Conservation (phyloP, 805 yeast genomes). For the Yamadazyma kitorensis region DNA sequence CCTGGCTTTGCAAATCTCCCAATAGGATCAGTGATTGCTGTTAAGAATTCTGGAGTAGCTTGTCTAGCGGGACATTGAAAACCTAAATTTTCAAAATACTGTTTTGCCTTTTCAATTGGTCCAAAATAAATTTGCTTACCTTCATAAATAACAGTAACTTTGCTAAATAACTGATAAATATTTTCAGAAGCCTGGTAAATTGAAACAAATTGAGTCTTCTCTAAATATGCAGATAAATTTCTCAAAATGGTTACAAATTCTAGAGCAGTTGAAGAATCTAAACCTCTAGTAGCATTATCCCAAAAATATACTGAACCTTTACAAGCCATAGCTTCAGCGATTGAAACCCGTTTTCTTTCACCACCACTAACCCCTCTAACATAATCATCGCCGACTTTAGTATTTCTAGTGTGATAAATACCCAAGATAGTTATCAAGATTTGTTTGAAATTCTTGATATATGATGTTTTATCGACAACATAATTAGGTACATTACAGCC, state of each 20-base stretch:
- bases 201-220: slow-evolving; percentile 39
- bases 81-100: slow-evolving; percentile 56
- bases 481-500: slow-evolving; percentile 41
- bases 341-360: slow-evolving; percentile 75
- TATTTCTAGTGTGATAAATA: slow-evolving; percentile 49
- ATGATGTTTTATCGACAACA: slow-evolving; percentile 25
- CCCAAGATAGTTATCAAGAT: slow-evolving; percentile 43
- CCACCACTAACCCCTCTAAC: slow-evolving; percentile 78
- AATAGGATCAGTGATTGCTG: slow-evolving; percentile 61
- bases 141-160: slow-evolving; percentile 42
- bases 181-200: slow-evolving; percentile 49
- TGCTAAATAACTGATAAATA: slow-evolving; percentile 46
- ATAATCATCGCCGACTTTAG: slow-evolving; percentile 60
- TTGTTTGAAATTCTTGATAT: slow-evolving; percentile 35
- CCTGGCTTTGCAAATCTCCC: slow-evolving; percentile 51
- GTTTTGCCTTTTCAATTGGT: slow-evolving; percentile 37
- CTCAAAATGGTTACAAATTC: slow-evolving; percentile 32
- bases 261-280: slow-evolving; percentile 63
- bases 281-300: slow-evolving; percentile 80
- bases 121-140: slow-evolving; percentile 47
- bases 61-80: slow-evolving; percentile 57
- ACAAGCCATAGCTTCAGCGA: slow-evolving; percentile 67
- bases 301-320: slow-evolving; percentile 53
- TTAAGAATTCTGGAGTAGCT: slow-evolving; percentile 63
- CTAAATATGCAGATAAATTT: slow-evolving; percentile 46